Evolutionary conservation across 352 stramenopile species (phyloP), one percentile per base, ranked within the genome.

Genomic region (Globisporangium sylvaticum): DNA sequence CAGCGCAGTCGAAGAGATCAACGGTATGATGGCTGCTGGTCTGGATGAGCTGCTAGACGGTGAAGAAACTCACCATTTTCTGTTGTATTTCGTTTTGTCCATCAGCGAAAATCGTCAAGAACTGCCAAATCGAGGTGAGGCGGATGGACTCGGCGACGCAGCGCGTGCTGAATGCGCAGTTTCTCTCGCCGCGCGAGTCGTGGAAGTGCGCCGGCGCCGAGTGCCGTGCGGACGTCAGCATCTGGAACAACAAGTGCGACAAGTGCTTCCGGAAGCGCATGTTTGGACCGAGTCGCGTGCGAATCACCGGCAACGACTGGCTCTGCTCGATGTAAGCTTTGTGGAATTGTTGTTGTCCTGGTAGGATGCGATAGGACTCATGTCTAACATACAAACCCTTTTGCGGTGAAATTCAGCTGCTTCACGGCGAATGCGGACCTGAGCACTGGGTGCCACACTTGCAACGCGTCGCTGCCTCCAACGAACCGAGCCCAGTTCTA

Each of bases 301-400:
- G 73, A 24, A 85, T 90, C 56, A 58, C 60, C 44, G 52, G 65
- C 6, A 69, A 73, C 18, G 83, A 80, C 34, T 92, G 84, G 84
- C 68, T 92, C n/a, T 92, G 84, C 62, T 86, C 79, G 10, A 75
- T 92, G 84, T 92, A 71, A 58, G 79, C 78, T 0, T n/a, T 24
- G 42, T 22, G 18, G 37, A 7, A 18, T 8, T 39, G 53, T 54
- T 34, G 31, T n/a, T 42, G 4, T 42, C 6, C 7, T 53, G 31
- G 42, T 20, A 3, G 8, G 42, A 22, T 22, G 7, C n/a, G 42
- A 24, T 22, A 9, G 42, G 18, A 50, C 12, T 22, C 18, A 24
- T 50, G 18, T 59, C 25, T 5, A 37, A n/a, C n/a, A 9, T 18
- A 29, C 18, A 24, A 20, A 25, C 46, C 7, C 24, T 24, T 37